phyloP scores from a whole-genome alignment of 78 protist genomes.

The Dictyostelium capitatum region DNA sequence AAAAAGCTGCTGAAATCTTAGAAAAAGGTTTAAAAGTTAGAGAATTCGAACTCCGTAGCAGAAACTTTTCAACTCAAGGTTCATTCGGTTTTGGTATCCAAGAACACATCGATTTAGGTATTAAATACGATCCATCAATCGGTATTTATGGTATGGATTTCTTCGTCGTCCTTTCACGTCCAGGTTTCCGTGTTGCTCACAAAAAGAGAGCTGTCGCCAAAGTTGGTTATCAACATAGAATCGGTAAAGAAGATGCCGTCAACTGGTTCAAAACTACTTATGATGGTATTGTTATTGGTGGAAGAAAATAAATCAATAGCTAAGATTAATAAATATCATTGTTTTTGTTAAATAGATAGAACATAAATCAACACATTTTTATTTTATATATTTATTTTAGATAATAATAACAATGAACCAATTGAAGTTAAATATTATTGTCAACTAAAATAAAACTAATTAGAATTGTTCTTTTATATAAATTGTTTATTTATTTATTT shows the following conservation, averaged over 20 bases:
- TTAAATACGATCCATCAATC: slow-evolving; percentile 98
- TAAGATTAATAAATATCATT: too few species aligned
- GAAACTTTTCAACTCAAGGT: slow-evolving; percentile 95
- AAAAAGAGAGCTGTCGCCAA: slow-evolving; percentile 77
- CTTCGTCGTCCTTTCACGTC: slow-evolving; percentile 96
- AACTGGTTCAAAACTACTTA: slow-evolving; percentile 96
- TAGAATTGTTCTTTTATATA: too few species aligned
- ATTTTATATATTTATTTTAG: too few species aligned
- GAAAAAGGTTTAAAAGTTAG: slow-evolving; percentile 96
- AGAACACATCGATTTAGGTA: slow-evolving; percentile 99
- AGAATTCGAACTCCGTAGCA: slow-evolving; percentile 97
- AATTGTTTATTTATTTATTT: too few species aligned
- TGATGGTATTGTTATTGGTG: slow-evolving; percentile 84
- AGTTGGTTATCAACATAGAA: slow-evolving; percentile 90
- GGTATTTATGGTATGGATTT: slow-evolving; percentile 99
- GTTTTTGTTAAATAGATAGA: too few species aligned
- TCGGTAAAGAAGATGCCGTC: slow-evolving; percentile 93
- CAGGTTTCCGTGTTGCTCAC: slow-evolving; percentile 93
- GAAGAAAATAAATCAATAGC: background rate
- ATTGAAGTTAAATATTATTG: too few species aligned
- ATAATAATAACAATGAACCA: too few species aligned
- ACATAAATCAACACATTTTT: too few species aligned
- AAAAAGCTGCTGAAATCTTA: slow-evolving; percentile 98
- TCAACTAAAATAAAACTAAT: too few species aligned
- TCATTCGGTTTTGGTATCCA: slow-evolving; percentile 98